Percentiles rank a stretch among this genome's conserved stretches.
Evolutionary conservation across 805 yeast genomes (phyloP).

Genomic region (Blastobotrys robertii): DNA sequence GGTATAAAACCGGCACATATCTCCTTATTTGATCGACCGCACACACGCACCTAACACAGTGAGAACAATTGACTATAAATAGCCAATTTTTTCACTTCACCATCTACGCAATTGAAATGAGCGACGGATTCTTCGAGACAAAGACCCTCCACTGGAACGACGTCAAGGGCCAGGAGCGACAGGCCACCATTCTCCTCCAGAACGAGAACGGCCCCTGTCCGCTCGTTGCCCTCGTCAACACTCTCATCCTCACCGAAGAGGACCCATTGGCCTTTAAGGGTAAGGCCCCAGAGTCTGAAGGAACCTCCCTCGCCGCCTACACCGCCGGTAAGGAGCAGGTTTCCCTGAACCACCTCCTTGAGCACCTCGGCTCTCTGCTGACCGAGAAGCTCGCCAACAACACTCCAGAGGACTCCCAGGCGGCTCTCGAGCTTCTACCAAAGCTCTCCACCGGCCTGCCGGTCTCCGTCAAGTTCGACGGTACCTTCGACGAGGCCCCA

Average conservation of each 20-base stretch:
- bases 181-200: constrained; percentile 48
- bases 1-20: no score
- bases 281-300: constrained; percentile 8
- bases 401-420: neutral
- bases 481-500: constrained; percentile 44
- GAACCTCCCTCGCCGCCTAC: constrained; percentile 21
- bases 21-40: no score
- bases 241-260: constrained; percentile 44
- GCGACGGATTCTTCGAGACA: constrained; percentile 28
- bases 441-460: constrained; percentile 58
- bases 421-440: constrained; percentile 40
- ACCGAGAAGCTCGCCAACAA: constrained; percentile 10
- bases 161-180: constrained; percentile 2
- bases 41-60: no score
- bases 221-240: constrained; percentile 64
- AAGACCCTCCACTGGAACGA: constrained; percentile 8
- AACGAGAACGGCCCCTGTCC: constrained; percentile 87
- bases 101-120: no score
- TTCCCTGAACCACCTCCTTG: constrained; percentile 34
- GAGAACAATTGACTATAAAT: no score
- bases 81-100: no score
- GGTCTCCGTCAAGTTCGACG: constrained; percentile 61
- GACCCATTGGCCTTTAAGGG: constrained; percentile 18
- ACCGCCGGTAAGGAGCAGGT: constrained; percentile 27
- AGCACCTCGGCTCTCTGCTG: constrained; percentile 41